phyloP scores from a whole-genome alignment of 2,329 filamentous ascomycete genomes.

The Sporothrix humicola region DNA sequence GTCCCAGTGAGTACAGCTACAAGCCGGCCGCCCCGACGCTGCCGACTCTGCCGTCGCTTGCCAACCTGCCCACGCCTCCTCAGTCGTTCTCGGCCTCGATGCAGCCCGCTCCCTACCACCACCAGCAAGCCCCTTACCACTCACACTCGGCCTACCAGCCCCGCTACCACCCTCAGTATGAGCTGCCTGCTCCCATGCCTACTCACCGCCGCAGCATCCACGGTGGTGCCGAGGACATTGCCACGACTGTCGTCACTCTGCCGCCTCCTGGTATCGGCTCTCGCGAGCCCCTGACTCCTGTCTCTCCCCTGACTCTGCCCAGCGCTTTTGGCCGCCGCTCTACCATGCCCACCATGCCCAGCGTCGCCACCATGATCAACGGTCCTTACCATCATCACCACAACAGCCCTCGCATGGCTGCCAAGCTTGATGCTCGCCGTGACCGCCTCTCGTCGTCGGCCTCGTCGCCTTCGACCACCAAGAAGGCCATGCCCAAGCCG shows the following conservation, averaged over 20 bases:
- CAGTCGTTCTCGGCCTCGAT: conserved; percentile 30
- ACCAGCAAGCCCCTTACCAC: conserved; percentile 12
- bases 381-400: conserved; percentile 24
- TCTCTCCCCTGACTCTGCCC: conserved; percentile 31
- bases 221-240: conserved; percentile 18
- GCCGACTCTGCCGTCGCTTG: conserved; percentile 4
- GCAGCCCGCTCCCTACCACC: conserved; percentile 25
- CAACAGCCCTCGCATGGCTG: conserved; percentile 29
- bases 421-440: conserved; percentile 28
- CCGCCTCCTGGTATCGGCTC: conserved; percentile 19
- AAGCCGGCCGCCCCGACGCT: not conserved
- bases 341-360: conserved; percentile 16
- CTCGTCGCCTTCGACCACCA: conserved; percentile 6
- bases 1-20: conserved; percentile 3
- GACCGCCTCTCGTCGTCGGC: conserved; percentile 20
- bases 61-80: conserved; percentile 30
- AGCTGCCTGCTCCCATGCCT: conserved; percentile 25
- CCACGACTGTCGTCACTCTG: conserved; percentile 36
- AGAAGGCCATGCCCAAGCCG: conserved; percentile 32
- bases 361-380: conserved; percentile 24
- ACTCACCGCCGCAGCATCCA: not conserved
- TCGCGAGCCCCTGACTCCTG: conserved; percentile 33
- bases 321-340: conserved; percentile 26
- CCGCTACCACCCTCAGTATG: conserved; percentile 18
- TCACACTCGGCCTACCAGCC: conserved; percentile 16